phyloP scores from a whole-genome alignment of 768 basidiomycete genomes.

The Pisolithus sp. region DNA sequence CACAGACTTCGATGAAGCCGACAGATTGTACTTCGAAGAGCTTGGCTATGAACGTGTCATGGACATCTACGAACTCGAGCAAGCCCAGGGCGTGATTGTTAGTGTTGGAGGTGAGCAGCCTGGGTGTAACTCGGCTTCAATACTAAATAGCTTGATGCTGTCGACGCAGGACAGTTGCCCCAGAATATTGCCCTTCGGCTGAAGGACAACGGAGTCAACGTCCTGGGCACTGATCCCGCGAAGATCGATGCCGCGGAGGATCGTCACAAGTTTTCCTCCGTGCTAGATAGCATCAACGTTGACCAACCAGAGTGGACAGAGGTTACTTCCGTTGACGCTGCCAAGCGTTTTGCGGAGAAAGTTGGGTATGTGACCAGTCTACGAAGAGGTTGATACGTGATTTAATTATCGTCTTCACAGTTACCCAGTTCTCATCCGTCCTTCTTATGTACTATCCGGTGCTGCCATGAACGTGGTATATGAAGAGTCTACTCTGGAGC shows the following conservation, averaged over 20 bases:
- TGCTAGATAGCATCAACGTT: slow-evolving; percentile 90
- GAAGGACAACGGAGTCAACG: slow-evolving; percentile 84
- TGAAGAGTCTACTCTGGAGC: slow-evolving; percentile 82
- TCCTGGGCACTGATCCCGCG: slow-evolving; percentile 92
- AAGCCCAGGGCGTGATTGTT: slow-evolving; percentile 89
- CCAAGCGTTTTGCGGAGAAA: slow-evolving; percentile 83
- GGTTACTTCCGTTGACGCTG: slow-evolving; percentile 80
- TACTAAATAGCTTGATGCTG: not conserved
- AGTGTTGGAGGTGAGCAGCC: slow-evolving; percentile 79
- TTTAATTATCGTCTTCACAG: slow-evolving; percentile 31
- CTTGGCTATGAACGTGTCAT: slow-evolving; percentile 97
- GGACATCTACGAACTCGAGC: slow-evolving; percentile 98
- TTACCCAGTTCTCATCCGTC: slow-evolving; percentile 96
- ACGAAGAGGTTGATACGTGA: not conserved
- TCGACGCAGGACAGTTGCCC: slow-evolving; percentile 75
- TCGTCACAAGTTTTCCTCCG: slow-evolving; percentile 97
- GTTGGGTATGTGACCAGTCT: slow-evolving; percentile 45
- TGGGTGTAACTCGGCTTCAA: not conserved
- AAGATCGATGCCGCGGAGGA: slow-evolving; percentile 98
- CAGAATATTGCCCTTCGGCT: slow-evolving; percentile 98
- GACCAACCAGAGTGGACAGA: slow-evolving; percentile 98
- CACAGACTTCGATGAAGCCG: slow-evolving; percentile 99
- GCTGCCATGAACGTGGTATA: slow-evolving; percentile 99
- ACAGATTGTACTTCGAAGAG: slow-evolving; percentile 97
- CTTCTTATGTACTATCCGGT: slow-evolving; percentile 96